These are phyloP conservation scores for Mrakia hoshinonis DNA, from an alignment of 768 basidiomycete species.

Conservation along the genomic window DNA sequence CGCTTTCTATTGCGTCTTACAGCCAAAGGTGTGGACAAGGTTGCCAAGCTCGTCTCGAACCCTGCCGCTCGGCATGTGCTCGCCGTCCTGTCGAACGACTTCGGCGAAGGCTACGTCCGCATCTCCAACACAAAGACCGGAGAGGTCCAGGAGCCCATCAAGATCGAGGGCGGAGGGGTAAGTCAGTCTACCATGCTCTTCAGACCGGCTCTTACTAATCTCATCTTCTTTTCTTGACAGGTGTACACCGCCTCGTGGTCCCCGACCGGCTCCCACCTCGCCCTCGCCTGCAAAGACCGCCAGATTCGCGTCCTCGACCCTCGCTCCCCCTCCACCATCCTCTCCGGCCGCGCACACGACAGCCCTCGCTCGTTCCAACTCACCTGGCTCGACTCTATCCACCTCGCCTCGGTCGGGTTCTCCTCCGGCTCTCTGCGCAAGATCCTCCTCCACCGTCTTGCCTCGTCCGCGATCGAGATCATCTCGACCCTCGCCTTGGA, in stretches of 20 bases:
- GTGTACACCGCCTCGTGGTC: slow-evolving; percentile 39
- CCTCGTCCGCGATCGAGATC: slow-evolving; percentile 28
- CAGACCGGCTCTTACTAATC: neutral
- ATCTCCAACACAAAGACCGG: slow-evolving; percentile 37
- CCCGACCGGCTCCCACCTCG: slow-evolving; percentile 35
- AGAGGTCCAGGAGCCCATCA: slow-evolving; percentile 23
- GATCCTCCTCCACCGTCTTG: slow-evolving; percentile 37
- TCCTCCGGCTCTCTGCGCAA: slow-evolving; percentile 39
- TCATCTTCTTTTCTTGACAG: neutral
- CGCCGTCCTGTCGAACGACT: slow-evolving; percentile 39
- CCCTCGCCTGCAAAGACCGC: slow-evolving; percentile 40
- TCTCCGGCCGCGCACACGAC: slow-evolving; percentile 35
- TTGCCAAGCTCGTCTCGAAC: slow-evolving; percentile 38
- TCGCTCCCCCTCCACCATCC: slow-evolving; percentile 30
- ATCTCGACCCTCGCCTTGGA: slow-evolving; percentile 36
- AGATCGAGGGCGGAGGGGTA: slow-evolving; percentile 34
- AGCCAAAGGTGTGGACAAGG: slow-evolving; percentile 35
- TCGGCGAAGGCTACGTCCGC: slow-evolving; percentile 34
- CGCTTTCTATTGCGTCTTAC: neutral
- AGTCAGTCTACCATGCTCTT: neutral
- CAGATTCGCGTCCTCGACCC: slow-evolving; percentile 40
- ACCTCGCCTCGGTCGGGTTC: slow-evolving; percentile 41
- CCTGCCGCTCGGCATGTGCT: slow-evolving; percentile 39
- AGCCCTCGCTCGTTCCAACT: slow-evolving; percentile 40
- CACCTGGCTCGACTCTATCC: slow-evolving; percentile 36